These are phyloP conservation scores for Globisporangium viniferum DNA, from an alignment of 352 stramenopile genomes.

Conservation along the genomic window DNA sequence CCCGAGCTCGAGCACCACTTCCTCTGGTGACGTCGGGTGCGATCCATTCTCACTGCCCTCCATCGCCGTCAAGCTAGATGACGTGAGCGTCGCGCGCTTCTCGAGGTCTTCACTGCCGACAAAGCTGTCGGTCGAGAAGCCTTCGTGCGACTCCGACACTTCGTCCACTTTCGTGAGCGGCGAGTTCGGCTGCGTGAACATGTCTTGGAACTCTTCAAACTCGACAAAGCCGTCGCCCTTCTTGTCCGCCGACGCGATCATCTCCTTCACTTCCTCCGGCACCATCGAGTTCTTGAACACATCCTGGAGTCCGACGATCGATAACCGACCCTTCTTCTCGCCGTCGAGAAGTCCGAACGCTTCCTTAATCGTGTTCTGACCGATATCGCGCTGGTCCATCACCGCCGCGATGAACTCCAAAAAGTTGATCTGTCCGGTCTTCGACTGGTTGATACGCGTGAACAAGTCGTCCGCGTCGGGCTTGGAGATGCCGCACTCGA, in stretches of 20 bases:
- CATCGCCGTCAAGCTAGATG: constrained; percentile 7
- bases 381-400: constrained; percentile 87
- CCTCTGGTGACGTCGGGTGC: constrained; percentile 1
- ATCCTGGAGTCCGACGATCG: constrained; percentile 84
- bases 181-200: constrained; percentile 43
- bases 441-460: constrained; percentile 74
- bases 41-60: constrained; percentile 5
- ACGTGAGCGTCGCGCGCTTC: constrained; percentile 22
- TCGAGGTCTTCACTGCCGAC: constrained; percentile 21
- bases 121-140: constrained; percentile 16
- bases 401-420: constrained; percentile 95
- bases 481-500: constrained; percentile 79
- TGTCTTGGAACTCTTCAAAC: constrained; percentile 88
- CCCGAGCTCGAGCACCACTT: neutral
- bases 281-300: constrained; percentile 89
- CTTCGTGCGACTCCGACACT: constrained; percentile 22
- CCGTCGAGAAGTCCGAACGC: constrained; percentile 88
- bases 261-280: constrained; percentile 84
- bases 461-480: constrained; percentile 82
- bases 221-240: constrained; percentile 82
- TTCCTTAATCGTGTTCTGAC: constrained; percentile 91
- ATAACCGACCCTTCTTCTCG: constrained; percentile 90
- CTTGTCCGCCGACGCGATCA: constrained; percentile 85
- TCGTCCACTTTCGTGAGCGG: constrained; percentile 38
- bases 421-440: constrained; percentile 89